Evolutionary conservation across 768 basidiomycete genomes (phyloP), one percentile per base, ranked within the genome.

Genomic region (Tulasnella calospora): DNA sequence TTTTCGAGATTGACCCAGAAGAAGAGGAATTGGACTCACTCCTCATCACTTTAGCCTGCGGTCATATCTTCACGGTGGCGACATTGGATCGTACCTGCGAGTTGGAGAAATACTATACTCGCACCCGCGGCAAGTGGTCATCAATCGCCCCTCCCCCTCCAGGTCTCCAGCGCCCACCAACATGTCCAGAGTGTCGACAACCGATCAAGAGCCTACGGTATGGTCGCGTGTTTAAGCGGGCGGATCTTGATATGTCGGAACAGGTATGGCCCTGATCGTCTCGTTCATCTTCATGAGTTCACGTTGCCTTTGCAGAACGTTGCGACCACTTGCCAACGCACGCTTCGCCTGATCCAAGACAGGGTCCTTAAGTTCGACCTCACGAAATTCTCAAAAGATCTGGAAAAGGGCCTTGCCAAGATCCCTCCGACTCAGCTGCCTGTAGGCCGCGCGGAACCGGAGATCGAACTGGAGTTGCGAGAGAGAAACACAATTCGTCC

Each of bases 21-120:
- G 71, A 79, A 15, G 85, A 82, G 5, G 83, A 84, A 4, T 69
- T 88, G 40, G 88, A 89, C 78, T 87, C 89, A 46, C 82, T 89
- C 17, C 81, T 90, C 73, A 90, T 92, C 81, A 90, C 91, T 0
- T 85, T 92, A 0, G 84, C 84, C 15, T 93, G 92, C 81, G 80
- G 87, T 0, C 92, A 93, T 82, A 83, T 87, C 3, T 92, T 93
- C 82, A 92, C 92, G 0, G 88, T 92, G 23, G 91, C 91, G 82
- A 90, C 90, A 0, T 85, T 93, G 27, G 92, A 93, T 80, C 91
- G 90, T 0, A 84, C 86, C 57, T 89, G 88, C 80, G 81, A 83
- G 17, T 85, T 93, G 83, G 67, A 72, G 0, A 86, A 88, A 5
- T 90, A 87, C 81, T 93, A 93, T 81, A 80, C 76, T 0, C 80